Conservation (phyloP, 345 rosid species). For the Pugionium cornutum region DNA sequence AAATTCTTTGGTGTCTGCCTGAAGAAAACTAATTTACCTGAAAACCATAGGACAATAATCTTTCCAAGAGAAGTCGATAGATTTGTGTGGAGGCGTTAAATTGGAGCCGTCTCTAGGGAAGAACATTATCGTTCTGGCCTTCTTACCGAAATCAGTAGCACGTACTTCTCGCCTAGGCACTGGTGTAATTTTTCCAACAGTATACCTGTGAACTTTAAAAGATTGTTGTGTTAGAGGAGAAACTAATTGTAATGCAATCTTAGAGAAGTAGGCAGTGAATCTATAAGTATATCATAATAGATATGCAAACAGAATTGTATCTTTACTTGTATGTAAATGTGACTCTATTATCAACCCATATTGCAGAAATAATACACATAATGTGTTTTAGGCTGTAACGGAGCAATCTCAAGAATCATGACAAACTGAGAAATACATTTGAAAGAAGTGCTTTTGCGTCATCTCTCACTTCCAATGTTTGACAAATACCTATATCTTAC, state of each 20-base stretch:
- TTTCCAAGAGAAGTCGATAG: conserved; percentile 87
- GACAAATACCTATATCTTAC: not conserved
- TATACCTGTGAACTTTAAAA: conserved; percentile 70
- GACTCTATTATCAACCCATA: conserved; percentile 20
- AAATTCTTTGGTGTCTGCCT: conserved; percentile 23
- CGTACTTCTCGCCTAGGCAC: conserved; percentile 90
- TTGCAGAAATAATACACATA: conserved; percentile 1
- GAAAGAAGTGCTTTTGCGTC: not conserved
- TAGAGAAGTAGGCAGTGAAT: conserved; percentile 17
- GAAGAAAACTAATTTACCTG: conserved; percentile 54
- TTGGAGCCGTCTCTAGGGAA: conserved; percentile 86
- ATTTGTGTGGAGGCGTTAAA: conserved; percentile 82
- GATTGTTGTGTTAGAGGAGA: conserved; percentile 18
- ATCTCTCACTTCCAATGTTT: not conserved
- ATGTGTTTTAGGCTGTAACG: conserved; percentile 7
- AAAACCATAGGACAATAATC: conserved; percentile 99
- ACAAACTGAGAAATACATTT: not conserved
- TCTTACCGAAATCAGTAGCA: conserved; percentile 82
- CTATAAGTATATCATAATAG: conserved; percentile 4
- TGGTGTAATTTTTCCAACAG: conserved; percentile 94
- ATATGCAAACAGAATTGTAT: conserved; percentile 15
- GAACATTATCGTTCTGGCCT: conserved; percentile 89
- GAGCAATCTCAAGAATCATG: conserved; percentile 23
- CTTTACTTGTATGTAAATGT: not conserved
- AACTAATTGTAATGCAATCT: not conserved